Evolutionary conservation across 2,329 filamentous ascomycete species (phyloP).

Genomic region (Xylariaceae sp.): DNA sequence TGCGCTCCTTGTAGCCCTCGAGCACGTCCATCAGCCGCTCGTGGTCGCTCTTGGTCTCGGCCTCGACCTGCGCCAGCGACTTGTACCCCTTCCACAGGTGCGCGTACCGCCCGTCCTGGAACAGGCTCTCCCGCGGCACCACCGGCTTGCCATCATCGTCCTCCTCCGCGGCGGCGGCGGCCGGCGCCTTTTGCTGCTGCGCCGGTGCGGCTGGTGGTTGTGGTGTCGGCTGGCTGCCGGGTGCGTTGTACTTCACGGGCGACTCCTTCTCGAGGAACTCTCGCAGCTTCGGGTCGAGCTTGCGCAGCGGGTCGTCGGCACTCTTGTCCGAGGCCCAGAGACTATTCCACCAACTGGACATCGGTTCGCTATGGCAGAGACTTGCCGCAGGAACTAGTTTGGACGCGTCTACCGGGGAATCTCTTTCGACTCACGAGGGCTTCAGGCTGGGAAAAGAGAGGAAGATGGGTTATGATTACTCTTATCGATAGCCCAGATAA

Average conservation of each 20-base stretch:
- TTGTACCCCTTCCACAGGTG: slow-evolving; percentile 91
- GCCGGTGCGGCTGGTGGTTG: slow-evolving; percentile 1
- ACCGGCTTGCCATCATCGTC: slow-evolving; percentile 9
- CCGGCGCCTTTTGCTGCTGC: slow-evolving; percentile 2
- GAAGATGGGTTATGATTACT: too few species aligned
- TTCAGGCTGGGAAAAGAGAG: too few species aligned
- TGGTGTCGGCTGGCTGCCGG: slow-evolving; percentile 14
- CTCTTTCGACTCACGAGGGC: too few species aligned
- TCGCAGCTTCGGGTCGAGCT: slow-evolving; percentile 74
- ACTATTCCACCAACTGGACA: slow-evolving; percentile 54
- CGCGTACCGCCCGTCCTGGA: slow-evolving; percentile 59
- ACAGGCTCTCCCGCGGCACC: slow-evolving; percentile 46
- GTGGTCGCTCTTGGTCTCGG: slow-evolving; percentile 63
- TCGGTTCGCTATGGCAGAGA: slow-evolving; percentile 20
- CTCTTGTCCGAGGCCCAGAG: slow-evolving; percentile 41
- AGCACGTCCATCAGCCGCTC: slow-evolving; percentile 76
- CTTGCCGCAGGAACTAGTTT: background rate
- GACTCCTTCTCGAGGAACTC: slow-evolving; percentile 81
- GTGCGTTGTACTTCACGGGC: slow-evolving; percentile 54
- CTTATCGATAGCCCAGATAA: too few species aligned
- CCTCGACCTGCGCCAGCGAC: slow-evolving; percentile 62
- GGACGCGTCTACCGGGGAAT: too few species aligned
- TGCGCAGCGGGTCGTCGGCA: slow-evolving; percentile 57
- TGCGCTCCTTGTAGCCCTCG: slow-evolving; percentile 76
- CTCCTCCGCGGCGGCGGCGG: slow-evolving; percentile 2